Base-by-base conservation (phyloP, 2,329 filamentous ascomycete genomes). In the Apiospora koreana region DNA sequence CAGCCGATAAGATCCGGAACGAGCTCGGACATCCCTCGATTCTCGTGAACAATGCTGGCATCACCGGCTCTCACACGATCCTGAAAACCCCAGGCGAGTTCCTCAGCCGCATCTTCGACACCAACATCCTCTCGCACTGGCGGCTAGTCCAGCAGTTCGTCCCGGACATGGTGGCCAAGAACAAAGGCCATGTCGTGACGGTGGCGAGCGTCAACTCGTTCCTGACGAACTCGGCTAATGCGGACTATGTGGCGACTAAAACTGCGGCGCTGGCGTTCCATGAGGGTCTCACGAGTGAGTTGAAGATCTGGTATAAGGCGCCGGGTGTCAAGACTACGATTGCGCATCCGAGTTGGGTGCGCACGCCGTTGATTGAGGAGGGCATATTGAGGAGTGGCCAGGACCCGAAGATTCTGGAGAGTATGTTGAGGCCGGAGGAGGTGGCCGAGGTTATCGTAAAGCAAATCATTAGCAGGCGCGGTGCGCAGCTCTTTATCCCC, bases 171-270 rank as follows among this genome's bases (percentile, higher is more conserved):
- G 73, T 86, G n/a, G 74, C 76, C 38, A 77, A 79, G 23, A 84
- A 85, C 72, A 85, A 86, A 71, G 87, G 87, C 1, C 86, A 88
- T 72, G 79, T 89, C 46, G 79, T 89, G 16, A 86, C 85, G 0
- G 80, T 88, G n/a, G 86, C 86, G 10, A 86, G 84, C 69, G 80
- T 85, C 75, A 85, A 86, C 10, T 85, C 83, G 38, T 89, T 85
- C 74, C 71, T 86, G 2, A 79, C 80, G 0, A 72, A 85, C 2
- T 82, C 81, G 2, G 82, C 84, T 41, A 83, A 88, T 72, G 83
- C 83, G 16, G 85, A 87, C 72, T 89, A 89, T 75, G 81, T 80
- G 54, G 81, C 81, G 67, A 84, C 84, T 65, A 89, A 89, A 76
- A 83, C 84, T 0, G 86, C 82, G 31, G 85, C 86, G 0, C 76